A percentile compares a stretch with the other conserved stretches of the same genome.
Evolutionary conservation across 768 basidiomycete species (phyloP).

Genomic region (Hypholoma sublateritium): DNA sequence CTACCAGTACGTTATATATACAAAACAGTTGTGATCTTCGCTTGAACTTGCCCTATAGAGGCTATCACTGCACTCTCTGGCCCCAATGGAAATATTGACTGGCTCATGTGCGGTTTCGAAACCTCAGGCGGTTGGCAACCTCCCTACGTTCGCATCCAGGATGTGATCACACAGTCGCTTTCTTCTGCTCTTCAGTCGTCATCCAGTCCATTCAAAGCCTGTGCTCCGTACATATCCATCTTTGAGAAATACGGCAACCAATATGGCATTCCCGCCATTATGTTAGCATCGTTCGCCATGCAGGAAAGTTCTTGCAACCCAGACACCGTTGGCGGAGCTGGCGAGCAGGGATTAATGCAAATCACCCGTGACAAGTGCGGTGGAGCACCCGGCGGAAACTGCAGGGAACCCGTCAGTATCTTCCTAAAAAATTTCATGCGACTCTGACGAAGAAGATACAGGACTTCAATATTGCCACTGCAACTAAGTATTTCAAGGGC

Average conservation of each 20-base stretch:
- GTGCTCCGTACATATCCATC: constrained; percentile 44
- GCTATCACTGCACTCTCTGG: constrained; percentile 50
- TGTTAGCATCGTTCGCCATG: constrained; percentile 86
- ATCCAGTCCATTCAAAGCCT: constrained; percentile 58
- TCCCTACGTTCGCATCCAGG: constrained; percentile 52
- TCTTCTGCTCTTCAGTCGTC: constrained; percentile 45
- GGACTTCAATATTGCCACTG: constrained; percentile 75
- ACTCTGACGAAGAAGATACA: constrained; percentile 20
- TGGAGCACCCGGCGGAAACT: constrained; percentile 49
- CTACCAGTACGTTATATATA: constrained; percentile 37
- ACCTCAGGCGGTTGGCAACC: constrained; percentile 71
- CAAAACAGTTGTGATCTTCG: neutral
- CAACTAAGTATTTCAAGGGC: constrained; percentile 57
- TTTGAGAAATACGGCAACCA: constrained; percentile 61
- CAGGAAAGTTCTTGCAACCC: constrained; percentile 80
- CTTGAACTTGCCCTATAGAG: constrained; percentile 31
- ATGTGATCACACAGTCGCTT: constrained; percentile 50
- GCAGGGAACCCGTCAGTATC: constrained; percentile 41
- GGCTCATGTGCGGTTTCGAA: constrained; percentile 77
- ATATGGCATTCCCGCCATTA: constrained; percentile 61
- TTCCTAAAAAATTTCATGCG: neutral
- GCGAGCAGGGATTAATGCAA: constrained; percentile 89
- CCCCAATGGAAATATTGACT: constrained; percentile 72
- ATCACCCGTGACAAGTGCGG: constrained; percentile 77
- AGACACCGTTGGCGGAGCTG: constrained; percentile 63